Evolutionary conservation across 306 rosid species (phyloP).

Genomic region (Acacia crassicarpa): DNA sequence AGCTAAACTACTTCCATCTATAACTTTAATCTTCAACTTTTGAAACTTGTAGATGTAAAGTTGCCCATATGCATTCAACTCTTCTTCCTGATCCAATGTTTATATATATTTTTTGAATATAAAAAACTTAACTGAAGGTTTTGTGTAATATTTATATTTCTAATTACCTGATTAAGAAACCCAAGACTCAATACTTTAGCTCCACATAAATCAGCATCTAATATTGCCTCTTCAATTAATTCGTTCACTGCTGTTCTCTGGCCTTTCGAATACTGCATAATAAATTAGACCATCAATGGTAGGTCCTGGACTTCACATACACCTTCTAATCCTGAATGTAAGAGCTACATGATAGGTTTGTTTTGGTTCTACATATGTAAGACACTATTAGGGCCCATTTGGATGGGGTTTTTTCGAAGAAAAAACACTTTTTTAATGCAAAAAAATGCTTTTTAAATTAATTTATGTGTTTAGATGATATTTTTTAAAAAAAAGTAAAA

Average conservation of each 20-base stretch:
- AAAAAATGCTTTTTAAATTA: too few relatives aligned
- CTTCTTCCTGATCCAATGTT: too few relatives aligned
- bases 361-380: too few relatives aligned
- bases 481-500: too few relatives aligned
- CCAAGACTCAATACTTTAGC: constrained; percentile 27
- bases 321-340: too few relatives aligned
- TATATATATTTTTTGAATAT: not conserved
- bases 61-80: constrained; percentile 46
- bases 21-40: constrained; percentile 40
- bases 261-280: constrained; percentile 6
- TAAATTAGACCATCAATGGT: not conserved
- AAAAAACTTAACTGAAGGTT: not conserved
- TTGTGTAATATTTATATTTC: not conserved
- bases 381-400: too few relatives aligned
- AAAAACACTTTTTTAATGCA: too few relatives aligned
- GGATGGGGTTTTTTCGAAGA: too few relatives aligned
- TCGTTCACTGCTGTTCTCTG: not conserved
- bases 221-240: constrained; percentile 26
- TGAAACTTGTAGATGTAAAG: constrained; percentile 30
- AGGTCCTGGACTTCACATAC: not conserved
- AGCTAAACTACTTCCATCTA: constrained; percentile 59
- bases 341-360: too few relatives aligned
- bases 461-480: too few relatives aligned
- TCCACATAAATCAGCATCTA: constrained; percentile 22
- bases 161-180: not conserved